Conservation (phyloP, 257 asterid species). For the Nicotiana tomentosiformis region DNA sequence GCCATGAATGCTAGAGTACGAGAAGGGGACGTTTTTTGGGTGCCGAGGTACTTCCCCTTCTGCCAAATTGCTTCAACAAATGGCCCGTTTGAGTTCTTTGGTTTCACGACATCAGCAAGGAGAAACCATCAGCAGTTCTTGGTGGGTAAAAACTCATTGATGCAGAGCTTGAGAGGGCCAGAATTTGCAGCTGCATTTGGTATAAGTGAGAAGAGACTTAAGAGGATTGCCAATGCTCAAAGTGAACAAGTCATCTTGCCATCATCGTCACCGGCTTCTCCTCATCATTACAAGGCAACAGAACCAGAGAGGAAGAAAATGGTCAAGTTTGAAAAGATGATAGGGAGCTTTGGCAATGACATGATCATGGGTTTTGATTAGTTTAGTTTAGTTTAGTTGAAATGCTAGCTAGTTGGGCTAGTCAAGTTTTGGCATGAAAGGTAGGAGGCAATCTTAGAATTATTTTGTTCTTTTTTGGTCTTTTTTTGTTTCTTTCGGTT, state of each 20-base stretch:
- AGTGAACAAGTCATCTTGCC: constrained; percentile 19
- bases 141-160: constrained; percentile 53
- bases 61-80: constrained; percentile 71
- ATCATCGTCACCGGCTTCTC: constrained; percentile 34
- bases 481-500: background rate
- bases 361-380: constrained; percentile 22
- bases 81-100: constrained; percentile 77
- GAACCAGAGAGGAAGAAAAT: background rate
- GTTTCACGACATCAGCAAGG: constrained; percentile 68
- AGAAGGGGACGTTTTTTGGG: constrained; percentile 73
- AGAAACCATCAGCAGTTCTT: constrained; percentile 76
- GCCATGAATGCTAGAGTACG: constrained; percentile 72
- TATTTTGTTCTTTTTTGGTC: background rate
- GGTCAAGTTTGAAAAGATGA: too few relatives aligned
- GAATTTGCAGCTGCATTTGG: constrained; percentile 72
- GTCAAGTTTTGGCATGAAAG: background rate
- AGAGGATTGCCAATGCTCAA: constrained; percentile 38
- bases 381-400: background rate
- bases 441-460: background rate
- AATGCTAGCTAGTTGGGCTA: background rate
- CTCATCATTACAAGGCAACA: constrained; percentile 23
- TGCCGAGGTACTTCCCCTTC: constrained; percentile 77
- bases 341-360: constrained; percentile 6
- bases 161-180: constrained; percentile 49
- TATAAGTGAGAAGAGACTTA: constrained; percentile 39